Evolutionary conservation across 129 eudicot species (phyloP).

Genomic region (Erigeron canadensis): DNA sequence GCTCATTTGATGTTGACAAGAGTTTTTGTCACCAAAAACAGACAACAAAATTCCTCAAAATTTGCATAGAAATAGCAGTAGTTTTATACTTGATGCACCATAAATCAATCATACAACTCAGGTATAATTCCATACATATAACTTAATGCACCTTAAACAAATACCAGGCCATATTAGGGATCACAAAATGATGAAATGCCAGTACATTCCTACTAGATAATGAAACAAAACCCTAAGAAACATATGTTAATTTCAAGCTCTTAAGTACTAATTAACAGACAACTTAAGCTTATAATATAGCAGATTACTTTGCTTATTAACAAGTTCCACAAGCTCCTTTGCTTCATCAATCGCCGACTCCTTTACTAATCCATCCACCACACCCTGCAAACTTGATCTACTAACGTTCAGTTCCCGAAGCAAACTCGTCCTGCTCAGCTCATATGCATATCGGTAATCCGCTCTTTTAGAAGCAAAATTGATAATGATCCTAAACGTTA

Average conservation of each 20-base stretch:
- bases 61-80: no score
- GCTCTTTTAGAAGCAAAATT: slow-evolving; percentile 38
- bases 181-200: neutral
- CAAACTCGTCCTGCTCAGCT: slow-evolving; percentile 42
- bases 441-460: slow-evolving; percentile 43
- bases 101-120: no score
- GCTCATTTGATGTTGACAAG: no score
- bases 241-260: neutral
- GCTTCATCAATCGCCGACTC: slow-evolving; percentile 45
- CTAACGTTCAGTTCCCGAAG: slow-evolving; percentile 15
- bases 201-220: neutral
- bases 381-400: slow-evolving; percentile 34
- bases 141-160: no score
- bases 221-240: neutral
- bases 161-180: no score
- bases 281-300: slow-evolving; percentile 28
- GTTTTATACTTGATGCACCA: no score
- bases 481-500: slow-evolving; percentile 38
- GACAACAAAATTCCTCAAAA: no score
- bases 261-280: slow-evolving; percentile 5
- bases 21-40: no score
- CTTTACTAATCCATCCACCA: slow-evolving; percentile 49
- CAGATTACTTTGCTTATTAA: slow-evolving; percentile 30
- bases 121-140: no score
- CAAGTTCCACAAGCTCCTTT: slow-evolving; percentile 49